Base-by-base conservation (phyloP, 192 early-diverging fungal species). In the Podila horticola region DNA sequence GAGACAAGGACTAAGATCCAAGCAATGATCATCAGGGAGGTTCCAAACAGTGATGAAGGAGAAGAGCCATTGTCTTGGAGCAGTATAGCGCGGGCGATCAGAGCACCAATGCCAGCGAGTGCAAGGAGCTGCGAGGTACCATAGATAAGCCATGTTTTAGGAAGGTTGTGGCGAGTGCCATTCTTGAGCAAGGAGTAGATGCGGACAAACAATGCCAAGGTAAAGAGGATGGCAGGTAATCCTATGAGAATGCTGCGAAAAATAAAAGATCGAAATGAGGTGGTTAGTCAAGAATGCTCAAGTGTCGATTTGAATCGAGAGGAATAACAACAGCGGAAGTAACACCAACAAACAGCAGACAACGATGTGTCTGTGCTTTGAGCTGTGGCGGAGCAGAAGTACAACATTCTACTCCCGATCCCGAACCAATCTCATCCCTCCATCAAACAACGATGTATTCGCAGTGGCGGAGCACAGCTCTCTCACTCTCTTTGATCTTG, bases 71-170 rank as follows among this genome's bases (percentile, higher is more conserved):
- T 41, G 17, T 38, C 22, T 48, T 60, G 55, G 10, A 76, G 31
- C 0, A 65, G 29, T 5, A 76, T 49, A 11, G 64, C 64, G n/a
- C 31, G 30, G 4, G 63, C 74, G 11, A 71, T 62, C 17, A 71
- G 52, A 29, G 62, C n/a, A 8, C 58, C 36, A 22, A 59, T 4
- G 3, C 57, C 55, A 29, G 74, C 63, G 9, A 76, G 26, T 0
- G 52, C 30, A 4, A 76, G 33, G n/a, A 76, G n/a, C 24, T 76
- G 74, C 3, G 74, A 76, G 29, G 64, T 0, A 6, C 67, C 62
- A 29, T 76, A 76, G 48, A 76, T 66, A 19, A 52, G 22, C 62
- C 64, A 70, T 9, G 74, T 65, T 19, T 30, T 64, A 9, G 67
- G 67, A 19, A 70, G 62, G 30, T 63, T 63, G 30, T 76, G 74